phyloP scores from a whole-genome alignment of 2,329 filamentous ascomycete genomes.

The Fusarium tricinctum region DNA sequence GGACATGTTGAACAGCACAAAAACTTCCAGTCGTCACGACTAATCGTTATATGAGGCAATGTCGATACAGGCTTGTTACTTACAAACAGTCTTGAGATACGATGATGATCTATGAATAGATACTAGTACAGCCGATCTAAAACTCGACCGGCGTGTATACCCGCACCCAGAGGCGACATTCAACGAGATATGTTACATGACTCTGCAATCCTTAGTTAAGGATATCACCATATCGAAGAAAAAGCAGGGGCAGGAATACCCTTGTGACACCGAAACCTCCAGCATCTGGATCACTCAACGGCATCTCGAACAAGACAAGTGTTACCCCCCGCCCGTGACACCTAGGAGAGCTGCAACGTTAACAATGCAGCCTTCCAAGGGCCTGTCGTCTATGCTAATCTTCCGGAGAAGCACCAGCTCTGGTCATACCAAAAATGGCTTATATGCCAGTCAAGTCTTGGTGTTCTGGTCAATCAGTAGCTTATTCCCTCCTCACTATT shows the following conservation, averaged over 20 bases:
- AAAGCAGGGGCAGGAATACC: conserved; percentile 5
- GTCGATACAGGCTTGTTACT: not conserved
- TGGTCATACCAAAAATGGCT: not conserved
- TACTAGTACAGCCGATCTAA: not conserved
- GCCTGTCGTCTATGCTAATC: conserved; percentile 39
- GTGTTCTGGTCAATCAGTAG: not conserved
- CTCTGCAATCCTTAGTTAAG: not conserved
- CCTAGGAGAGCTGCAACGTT: conserved; percentile 31
- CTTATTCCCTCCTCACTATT: not conserved
- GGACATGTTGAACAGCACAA: conserved; percentile 27
- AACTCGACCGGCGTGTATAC: not conserved
- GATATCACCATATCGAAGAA: not conserved
- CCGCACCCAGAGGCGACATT: not conserved
- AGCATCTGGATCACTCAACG: conserved; percentile 15
- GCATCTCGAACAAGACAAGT: conserved; percentile 17
- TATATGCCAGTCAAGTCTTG: conserved; percentile 17
- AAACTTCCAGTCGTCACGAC: conserved; percentile 2
- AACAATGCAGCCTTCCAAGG: conserved; percentile 41
- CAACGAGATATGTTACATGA: not conserved
- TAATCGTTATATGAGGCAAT: not conserved
- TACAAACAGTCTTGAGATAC: not conserved
- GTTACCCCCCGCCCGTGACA: conserved; percentile 29
- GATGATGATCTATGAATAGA: not conserved
- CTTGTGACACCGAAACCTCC: conserved; percentile 21
- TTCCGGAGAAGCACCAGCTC: conserved; percentile 40